phyloP scores from a whole-genome alignment of 768 basidiomycete species.

The Rhizopogon rudus region DNA sequence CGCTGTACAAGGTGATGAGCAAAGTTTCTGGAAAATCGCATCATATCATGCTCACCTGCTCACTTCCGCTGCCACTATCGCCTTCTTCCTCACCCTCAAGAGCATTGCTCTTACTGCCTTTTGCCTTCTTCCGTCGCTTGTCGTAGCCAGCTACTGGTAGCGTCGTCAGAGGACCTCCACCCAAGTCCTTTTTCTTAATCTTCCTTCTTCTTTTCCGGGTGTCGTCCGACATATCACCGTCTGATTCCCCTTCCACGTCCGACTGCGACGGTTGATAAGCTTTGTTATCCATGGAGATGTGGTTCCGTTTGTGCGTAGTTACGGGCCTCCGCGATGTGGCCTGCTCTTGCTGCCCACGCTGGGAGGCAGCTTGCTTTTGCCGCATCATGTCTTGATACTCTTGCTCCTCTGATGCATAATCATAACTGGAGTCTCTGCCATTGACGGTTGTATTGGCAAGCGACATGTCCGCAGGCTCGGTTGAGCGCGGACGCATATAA shows the following conservation, averaged over 20 bases:
- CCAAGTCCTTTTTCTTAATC: conserved; percentile 45
- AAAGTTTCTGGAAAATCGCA: conserved; percentile 18
- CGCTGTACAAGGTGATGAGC: conserved; percentile 11
- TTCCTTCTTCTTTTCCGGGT: conserved; percentile 47
- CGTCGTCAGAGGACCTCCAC: conserved; percentile 56
- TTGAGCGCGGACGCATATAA: conserved; percentile 59
- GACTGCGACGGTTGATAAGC: conserved; percentile 69
- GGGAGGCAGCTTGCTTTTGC: conserved; percentile 15
- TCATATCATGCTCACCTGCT: conserved; percentile 32
- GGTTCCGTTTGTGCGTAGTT: conserved; percentile 43
- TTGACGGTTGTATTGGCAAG: conserved; percentile 31
- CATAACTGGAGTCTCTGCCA: conserved; percentile 53
- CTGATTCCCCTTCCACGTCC: conserved; percentile 59
- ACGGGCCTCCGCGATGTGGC: conserved; percentile 28
- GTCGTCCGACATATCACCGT: conserved; percentile 52
- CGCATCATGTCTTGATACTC: conserved; percentile 42
- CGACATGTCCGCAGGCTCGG: conserved; percentile 43
- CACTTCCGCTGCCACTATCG: conserved; percentile 33
- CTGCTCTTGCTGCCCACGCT: conserved; percentile 13
- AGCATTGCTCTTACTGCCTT: conserved; percentile 37
- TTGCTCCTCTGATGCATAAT: conserved; percentile 73
- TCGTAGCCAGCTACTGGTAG: conserved; percentile 65
- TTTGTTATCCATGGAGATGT: conserved; percentile 75
- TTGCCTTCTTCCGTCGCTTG: conserved; percentile 53
- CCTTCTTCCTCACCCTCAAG: conserved; percentile 46